Conservation (phyloP, 1,284 basidiomycete species). For the Apiotrichum gracile region DNA sequence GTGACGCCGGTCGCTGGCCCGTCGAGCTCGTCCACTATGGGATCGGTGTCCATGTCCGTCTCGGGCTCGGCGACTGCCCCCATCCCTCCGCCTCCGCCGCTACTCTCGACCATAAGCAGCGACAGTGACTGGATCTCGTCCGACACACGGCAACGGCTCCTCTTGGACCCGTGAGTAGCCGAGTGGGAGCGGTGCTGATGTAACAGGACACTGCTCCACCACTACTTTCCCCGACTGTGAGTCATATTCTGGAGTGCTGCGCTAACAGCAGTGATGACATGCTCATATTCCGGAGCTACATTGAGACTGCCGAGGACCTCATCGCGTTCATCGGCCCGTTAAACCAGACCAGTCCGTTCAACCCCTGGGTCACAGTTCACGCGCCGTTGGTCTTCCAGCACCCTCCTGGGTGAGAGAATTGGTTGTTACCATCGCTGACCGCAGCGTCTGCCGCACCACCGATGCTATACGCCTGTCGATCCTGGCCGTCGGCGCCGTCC, state of each 20-base stretch:
- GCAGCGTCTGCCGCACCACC: constrained; percentile 21
- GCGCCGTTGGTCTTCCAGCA: constrained; percentile 36
- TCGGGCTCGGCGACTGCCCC: not conserved
- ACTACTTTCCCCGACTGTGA: constrained; percentile 2
- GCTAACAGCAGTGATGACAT: constrained; percentile 29
- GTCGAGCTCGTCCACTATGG: not conserved
- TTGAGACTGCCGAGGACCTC: constrained; percentile 32
- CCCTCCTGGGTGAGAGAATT: constrained; percentile 25
- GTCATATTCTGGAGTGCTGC: not conserved
- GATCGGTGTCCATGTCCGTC: not conserved
- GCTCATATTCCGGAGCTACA: constrained; percentile 40
- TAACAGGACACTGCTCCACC: constrained; percentile 5
- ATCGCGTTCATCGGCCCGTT: constrained; percentile 35
- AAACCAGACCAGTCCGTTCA: constrained; percentile 26
- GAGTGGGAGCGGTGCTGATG: not conserved
- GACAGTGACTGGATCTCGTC: constrained; percentile 17
- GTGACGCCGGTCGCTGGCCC: not conserved
- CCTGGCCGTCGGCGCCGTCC: constrained; percentile 39
- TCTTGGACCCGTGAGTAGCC: constrained; percentile 29
- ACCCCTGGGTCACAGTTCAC: constrained; percentile 40
- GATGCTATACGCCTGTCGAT: constrained; percentile 37
- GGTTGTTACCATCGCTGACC: not conserved
- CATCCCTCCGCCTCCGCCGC: not conserved
- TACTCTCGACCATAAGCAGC: not conserved
- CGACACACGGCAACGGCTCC: constrained; percentile 9